Percentiles rank a stretch among this genome's conserved stretches.
phyloP scores from a whole-genome alignment of 768 basidiomycete genomes.

The Xerocomus brunneocitrinus region DNA sequence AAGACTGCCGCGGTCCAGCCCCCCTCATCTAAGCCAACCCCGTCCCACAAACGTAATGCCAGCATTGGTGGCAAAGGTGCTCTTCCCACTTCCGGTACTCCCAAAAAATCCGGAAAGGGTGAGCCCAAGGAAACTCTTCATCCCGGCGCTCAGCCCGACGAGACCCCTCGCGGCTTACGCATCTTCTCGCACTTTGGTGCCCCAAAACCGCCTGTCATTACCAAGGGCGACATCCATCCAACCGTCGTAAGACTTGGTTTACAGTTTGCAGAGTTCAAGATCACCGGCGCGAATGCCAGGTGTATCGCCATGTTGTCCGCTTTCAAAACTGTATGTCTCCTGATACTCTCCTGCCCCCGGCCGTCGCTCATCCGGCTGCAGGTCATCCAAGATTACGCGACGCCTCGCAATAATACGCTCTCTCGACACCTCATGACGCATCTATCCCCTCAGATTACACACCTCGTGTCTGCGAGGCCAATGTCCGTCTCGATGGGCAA shows the following conservation, averaged over 20 bases:
- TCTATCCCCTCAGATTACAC: conserved; percentile 88
- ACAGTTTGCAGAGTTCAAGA: conserved; percentile 87
- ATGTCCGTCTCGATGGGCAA: conserved; percentile 95
- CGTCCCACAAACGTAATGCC: conserved; percentile 26
- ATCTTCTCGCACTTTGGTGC: conserved; percentile 87
- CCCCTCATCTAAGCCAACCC: conserved; percentile 22
- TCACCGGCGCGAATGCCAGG: conserved; percentile 92
- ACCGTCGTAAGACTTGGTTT: conserved; percentile 81
- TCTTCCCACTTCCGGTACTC: conserved; percentile 8
- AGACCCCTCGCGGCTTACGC: conserved; percentile 54
- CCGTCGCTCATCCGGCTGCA: conserved; percentile 28
- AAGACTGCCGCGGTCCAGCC: conserved; percentile 32
- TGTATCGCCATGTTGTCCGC: conserved; percentile 89
- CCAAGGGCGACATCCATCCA: conserved; percentile 89
- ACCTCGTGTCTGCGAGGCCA: conserved; percentile 81
- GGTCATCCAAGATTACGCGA: conserved; percentile 89
- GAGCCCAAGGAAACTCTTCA: conserved; percentile 25
- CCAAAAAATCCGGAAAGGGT: conserved; percentile 28
- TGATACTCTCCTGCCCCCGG: not conserved
- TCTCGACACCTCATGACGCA: conserved; percentile 90
- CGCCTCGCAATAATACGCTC: conserved; percentile 81
- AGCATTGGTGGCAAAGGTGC: conserved; percentile 20
- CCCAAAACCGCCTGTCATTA: conserved; percentile 48
- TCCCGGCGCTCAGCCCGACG: conserved; percentile 31
- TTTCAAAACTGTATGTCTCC: conserved; percentile 74